Evolutionary conservation across 2,329 filamentous ascomycete genomes (phyloP).

Genomic region (Elsinoe batatas): DNA sequence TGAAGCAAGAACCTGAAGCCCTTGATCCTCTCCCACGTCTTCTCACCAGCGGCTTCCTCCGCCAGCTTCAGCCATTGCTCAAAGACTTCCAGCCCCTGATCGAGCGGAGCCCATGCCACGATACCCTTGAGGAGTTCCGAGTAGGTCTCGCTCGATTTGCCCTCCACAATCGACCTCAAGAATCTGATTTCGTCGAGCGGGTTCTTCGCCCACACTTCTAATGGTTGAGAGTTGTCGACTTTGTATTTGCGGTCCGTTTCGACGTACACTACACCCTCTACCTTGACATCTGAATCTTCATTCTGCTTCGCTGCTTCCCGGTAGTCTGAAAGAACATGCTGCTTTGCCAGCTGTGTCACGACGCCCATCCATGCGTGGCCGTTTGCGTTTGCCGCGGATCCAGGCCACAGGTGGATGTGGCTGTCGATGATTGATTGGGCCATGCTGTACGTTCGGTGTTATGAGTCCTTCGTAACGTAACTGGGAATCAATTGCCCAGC

Average conservation of each 20-base stretch:
- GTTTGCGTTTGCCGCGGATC: conserved; percentile 47
- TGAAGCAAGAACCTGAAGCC: conserved; percentile 80
- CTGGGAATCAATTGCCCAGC: not conserved
- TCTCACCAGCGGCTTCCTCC: conserved; percentile 49
- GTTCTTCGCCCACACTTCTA: conserved; percentile 50
- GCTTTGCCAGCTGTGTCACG: conserved; percentile 49
- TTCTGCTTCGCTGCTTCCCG: conserved; percentile 19
- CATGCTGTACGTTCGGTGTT: not conserved
- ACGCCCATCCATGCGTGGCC: conserved; percentile 61
- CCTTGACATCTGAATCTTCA: conserved; percentile 30
- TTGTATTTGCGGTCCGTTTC: conserved; percentile 61
- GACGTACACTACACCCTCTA: conserved; percentile 66
- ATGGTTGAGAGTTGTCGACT: conserved; percentile 14
- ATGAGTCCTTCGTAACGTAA: not conserved
- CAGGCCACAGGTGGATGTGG: conserved; percentile 81
- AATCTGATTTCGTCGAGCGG: conserved; percentile 65
- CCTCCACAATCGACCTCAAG: conserved; percentile 55
- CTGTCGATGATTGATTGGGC: conserved; percentile 60
- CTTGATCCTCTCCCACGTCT: conserved; percentile 56
- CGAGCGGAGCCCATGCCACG: conserved; percentile 78
- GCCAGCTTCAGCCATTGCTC: conserved; percentile 55
- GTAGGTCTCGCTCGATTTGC: conserved; percentile 36
- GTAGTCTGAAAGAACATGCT: conserved; percentile 43
- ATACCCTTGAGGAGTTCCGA: conserved; percentile 54
- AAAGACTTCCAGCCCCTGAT: conserved; percentile 51